phyloP scores from a whole-genome alignment of 495 filamentous ascomycete species.

The Hypoxylon rickii region DNA sequence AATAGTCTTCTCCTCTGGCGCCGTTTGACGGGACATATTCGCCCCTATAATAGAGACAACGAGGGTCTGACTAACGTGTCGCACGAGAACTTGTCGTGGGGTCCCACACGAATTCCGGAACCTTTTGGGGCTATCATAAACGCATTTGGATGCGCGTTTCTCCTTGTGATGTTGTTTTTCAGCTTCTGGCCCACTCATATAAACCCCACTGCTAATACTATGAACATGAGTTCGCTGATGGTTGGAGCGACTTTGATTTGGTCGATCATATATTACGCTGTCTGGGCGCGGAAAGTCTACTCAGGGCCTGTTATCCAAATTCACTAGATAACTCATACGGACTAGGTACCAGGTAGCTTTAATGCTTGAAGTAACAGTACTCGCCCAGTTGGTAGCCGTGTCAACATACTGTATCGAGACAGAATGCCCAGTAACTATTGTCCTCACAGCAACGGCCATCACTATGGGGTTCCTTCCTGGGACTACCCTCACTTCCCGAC shows the following conservation, averaged over 20 bases:
- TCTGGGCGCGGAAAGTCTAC: constrained; percentile 49
- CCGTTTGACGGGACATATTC: constrained; percentile 30
- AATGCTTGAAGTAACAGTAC: too few relatives aligned
- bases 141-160: constrained; percentile 18
- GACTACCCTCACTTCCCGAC: too few relatives aligned
- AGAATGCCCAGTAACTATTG: too few relatives aligned
- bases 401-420: too few relatives aligned
- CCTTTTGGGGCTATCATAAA: constrained; percentile 28
- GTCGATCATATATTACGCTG: constrained; percentile 46
- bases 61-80: not conserved
- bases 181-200: constrained; percentile 52
- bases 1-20: constrained; percentile 48
- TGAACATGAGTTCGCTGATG: constrained; percentile 52
- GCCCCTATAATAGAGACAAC: constrained; percentile 6
- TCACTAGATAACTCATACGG: not conserved
- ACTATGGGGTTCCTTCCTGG: too few relatives aligned
- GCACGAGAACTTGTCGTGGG: constrained; percentile 24
- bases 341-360: not conserved
- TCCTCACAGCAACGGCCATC: too few relatives aligned
- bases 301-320: constrained; percentile 47
- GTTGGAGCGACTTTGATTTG: constrained; percentile 51
- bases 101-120: constrained; percentile 22
- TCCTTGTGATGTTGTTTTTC: constrained; percentile 40
- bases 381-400: too few relatives aligned
- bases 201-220: constrained; percentile 38